Evolutionary conservation across 2,329 filamentous ascomycete genomes (phyloP), one percentile per base, ranked within the genome.

Genomic region (Dendrostoma leiphaemia): DNA sequence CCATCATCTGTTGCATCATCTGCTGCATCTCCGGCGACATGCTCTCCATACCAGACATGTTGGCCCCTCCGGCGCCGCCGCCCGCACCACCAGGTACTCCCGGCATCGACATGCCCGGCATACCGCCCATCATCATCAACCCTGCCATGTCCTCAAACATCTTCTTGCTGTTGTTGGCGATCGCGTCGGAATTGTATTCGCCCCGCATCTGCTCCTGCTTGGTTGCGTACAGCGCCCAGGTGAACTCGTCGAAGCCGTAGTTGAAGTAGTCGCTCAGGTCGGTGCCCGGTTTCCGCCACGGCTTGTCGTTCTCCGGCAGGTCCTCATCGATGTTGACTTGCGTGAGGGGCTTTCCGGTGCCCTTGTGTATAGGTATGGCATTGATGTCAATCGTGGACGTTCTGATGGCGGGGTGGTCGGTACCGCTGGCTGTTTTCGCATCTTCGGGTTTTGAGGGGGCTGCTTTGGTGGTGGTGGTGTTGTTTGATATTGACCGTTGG

Each of bases 201-300:
- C 84, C 84, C 17, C 89, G 83, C 64, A 97, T 79, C 23, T 78
- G 79, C 61, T 94, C 86, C 69, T 97, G 94, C 66, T 96, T 95
- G 56, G 91, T 79, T 29, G 92, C 91, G 69, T 99, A 99, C 51
- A 92, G 83, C 6, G 92, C 89, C 94, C 94, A 99, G 1, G 92
- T 96, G 71, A 97, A 97, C 71, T 97, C 93, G 73, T 97, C 93
- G 67, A 97, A 97, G 55, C 93, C 93, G 72, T 97, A 97, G 76
- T 97, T 97, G 82, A 97, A 97, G 74, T 96, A 97, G 69, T 99
- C 94, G 56, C 89, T 94, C 51, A 96, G 84, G 65, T 99, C 94
- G 10, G 93, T 92, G 44, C 94, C 94, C 0, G 94, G 94, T 60
- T 92, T 87, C 41, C 94, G 86, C 94, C 94, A 99, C 17, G 93